Conservation (phyloP, 2,329 filamentous ascomycete species). For the Metarhizium robertsii region DNA sequence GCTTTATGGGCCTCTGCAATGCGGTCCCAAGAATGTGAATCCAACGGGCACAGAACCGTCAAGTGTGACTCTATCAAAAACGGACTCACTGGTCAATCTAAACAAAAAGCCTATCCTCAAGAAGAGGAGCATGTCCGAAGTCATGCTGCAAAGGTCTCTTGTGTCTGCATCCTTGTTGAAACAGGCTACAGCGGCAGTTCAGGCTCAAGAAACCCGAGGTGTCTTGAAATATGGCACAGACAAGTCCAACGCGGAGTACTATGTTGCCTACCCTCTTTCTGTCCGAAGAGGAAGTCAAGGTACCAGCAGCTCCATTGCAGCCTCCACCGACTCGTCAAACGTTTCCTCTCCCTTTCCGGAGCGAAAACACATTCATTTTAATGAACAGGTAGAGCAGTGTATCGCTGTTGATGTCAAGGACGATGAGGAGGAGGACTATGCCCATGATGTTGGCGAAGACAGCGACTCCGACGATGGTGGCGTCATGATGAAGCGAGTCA, state of each 20-base stretch:
- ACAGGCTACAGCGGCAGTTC: constrained; percentile 77
- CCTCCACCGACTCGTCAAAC: constrained; percentile 65
- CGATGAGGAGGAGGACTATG: constrained; percentile 62
- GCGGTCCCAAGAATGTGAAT: constrained; percentile 49
- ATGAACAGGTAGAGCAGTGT: constrained; percentile 90
- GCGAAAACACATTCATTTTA: constrained; percentile 88
- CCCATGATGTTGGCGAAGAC: constrained; percentile 44
- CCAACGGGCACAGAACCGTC: constrained; percentile 30
- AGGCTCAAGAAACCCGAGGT: constrained; percentile 62
- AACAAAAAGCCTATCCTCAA: constrained; percentile 87
- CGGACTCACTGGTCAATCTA: constrained; percentile 53
- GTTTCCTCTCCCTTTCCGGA: constrained; percentile 52
- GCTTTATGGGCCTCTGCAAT: constrained; percentile 89
- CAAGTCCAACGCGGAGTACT: constrained; percentile 61
- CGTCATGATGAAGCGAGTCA: constrained; percentile 73
- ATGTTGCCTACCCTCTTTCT: constrained; percentile 54
- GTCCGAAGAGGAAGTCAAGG: constrained; percentile 52
- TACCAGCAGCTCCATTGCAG: constrained; percentile 50
- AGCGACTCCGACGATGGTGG: constrained; percentile 68
- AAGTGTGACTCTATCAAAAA: constrained; percentile 39
- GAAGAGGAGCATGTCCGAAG: constrained; percentile 91
- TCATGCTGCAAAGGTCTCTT: constrained; percentile 83
- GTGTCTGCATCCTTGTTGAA: constrained; percentile 84
- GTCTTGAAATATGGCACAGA: constrained; percentile 46
- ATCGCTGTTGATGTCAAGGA: constrained; percentile 86